Evolutionary conservation across 306 rosid species (phyloP).

Genomic region (Urtica urens): DNA sequence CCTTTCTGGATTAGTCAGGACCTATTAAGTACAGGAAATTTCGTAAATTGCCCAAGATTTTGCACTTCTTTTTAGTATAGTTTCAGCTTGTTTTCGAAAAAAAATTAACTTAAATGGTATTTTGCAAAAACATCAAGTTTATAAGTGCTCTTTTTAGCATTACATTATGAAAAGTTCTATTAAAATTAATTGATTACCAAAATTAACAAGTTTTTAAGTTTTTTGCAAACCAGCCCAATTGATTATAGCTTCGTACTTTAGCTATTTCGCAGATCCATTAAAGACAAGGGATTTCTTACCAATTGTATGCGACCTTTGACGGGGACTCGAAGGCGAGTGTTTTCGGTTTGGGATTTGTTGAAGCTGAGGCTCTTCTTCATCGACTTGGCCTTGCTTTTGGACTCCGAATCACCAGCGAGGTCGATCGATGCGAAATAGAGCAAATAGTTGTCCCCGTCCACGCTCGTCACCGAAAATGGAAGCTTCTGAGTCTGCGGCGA

Average conservation of each 20-base stretch:
- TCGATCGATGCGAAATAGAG: constrained; percentile 59
- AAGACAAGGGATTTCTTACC: constrained; percentile 41
- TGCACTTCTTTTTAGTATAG: too few relatives aligned
- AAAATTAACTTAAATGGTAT: too few relatives aligned
- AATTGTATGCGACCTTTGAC: constrained; percentile 70
- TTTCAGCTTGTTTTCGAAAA: too few relatives aligned
- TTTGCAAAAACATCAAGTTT: too few relatives aligned
- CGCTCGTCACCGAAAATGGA: constrained; percentile 68
- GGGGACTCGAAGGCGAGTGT: constrained; percentile 51
- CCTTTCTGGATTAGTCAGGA: constrained; percentile 89
- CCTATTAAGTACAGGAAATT: constrained; percentile 40
- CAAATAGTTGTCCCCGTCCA: constrained; percentile 67
- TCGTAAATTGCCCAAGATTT: too few relatives aligned
- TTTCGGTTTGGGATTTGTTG: constrained; percentile 40
- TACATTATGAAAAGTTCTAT: too few relatives aligned
- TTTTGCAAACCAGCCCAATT: too few relatives aligned
- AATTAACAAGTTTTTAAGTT: too few relatives aligned
- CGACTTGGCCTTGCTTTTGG: constrained; percentile 39
- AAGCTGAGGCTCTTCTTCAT: constrained; percentile 52
- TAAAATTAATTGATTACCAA: too few relatives aligned
- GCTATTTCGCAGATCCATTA: too few relatives aligned
- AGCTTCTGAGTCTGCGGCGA: constrained; percentile 57
- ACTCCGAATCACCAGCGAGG: constrained; percentile 31
- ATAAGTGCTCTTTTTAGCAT: too few relatives aligned
- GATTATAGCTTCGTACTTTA: too few relatives aligned